These are phyloP conservation scores for Neonectria punicea DNA, from an alignment of 2,329 filamentous ascomycete species.

Conservation along the genomic window DNA sequence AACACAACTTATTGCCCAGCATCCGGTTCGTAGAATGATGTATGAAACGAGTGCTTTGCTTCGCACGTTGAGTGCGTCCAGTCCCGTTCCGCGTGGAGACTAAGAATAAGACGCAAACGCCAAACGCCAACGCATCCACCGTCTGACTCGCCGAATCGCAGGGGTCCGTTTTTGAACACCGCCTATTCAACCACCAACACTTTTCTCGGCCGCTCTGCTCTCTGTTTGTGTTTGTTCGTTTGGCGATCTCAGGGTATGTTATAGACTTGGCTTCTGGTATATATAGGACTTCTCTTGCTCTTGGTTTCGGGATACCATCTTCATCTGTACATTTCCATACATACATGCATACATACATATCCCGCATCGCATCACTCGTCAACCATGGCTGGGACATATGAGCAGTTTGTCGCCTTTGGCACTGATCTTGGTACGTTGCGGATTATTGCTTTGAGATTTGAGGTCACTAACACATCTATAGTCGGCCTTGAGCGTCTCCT, in stretches of 20 bases:
- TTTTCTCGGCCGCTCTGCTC: not conserved
- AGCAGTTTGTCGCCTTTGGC: slow-evolving; percentile 56
- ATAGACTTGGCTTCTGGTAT: slow-evolving; percentile 1
- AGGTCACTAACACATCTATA: slow-evolving; percentile 43
- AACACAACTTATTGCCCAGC: not conserved
- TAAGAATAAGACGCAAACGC: not conserved
- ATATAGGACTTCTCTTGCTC: not conserved
- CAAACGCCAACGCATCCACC: slow-evolving; percentile 22
- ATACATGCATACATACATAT: not conserved
- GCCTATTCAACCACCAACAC: slow-evolving; percentile 33
- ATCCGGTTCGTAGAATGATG: not conserved
- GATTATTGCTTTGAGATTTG: slow-evolving; percentile 19
- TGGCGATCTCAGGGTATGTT: not conserved
- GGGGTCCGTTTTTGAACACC: slow-evolving; percentile 34
- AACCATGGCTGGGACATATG: slow-evolving; percentile 43
- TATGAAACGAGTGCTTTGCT: not conserved
- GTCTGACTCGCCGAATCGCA: slow-evolving; percentile 21
- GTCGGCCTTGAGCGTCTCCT: slow-evolving; percentile 71
- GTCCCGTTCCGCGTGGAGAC: not conserved
- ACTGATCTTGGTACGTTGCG: slow-evolving; percentile 56
- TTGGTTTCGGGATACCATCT: not conserved
- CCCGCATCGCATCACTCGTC: not conserved
- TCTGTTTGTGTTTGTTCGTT: slow-evolving; percentile 3
- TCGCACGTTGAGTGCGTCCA: not conserved
- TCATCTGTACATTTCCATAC: not conserved